phyloP scores from a whole-genome alignment of 108 stramenopile species.

The Pseudonitzschia pungens region DNA sequence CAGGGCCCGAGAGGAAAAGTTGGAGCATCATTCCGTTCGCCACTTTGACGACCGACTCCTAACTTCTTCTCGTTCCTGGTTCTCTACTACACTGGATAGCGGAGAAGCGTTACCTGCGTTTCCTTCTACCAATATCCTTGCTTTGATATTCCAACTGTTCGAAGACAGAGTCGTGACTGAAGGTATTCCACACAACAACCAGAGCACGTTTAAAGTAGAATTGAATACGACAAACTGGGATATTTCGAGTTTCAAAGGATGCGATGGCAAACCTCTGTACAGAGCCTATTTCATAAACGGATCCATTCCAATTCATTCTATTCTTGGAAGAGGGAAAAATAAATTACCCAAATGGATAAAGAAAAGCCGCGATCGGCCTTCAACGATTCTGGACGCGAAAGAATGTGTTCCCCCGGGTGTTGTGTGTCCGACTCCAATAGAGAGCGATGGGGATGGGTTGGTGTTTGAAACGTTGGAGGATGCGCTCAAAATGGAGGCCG shows the following conservation, averaged over 20 bases:
- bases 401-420: conserved; percentile 38
- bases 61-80: conserved; percentile 2
- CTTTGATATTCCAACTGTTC: conserved; percentile 7
- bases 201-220: background rate
- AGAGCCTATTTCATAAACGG: conserved; percentile 20
- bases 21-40: background rate
- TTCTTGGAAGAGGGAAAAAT: conserved; percentile 25
- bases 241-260: conserved; percentile 7
- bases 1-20: background rate
- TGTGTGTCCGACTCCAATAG: background rate
- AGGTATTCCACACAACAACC: background rate
- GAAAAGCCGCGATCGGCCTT: conserved; percentile 17
- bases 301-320: background rate
- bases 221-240: conserved; percentile 10
- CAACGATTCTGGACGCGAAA: conserved; percentile 22
- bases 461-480: conserved; percentile 29
- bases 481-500: conserved; percentile 46
- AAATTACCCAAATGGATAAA: conserved; percentile 44
- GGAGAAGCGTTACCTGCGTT: conserved; percentile 7
- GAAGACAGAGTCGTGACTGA: background rate
- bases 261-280: conserved; percentile 15
- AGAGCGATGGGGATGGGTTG: conserved; percentile 8
- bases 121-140: conserved; percentile 40
- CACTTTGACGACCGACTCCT: conserved; percentile 10
- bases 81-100: conserved; percentile 23